These are phyloP conservation scores for Geranium incanum DNA, from an alignment of 441 rosid genomes.

Conservation along the genomic window DNA sequence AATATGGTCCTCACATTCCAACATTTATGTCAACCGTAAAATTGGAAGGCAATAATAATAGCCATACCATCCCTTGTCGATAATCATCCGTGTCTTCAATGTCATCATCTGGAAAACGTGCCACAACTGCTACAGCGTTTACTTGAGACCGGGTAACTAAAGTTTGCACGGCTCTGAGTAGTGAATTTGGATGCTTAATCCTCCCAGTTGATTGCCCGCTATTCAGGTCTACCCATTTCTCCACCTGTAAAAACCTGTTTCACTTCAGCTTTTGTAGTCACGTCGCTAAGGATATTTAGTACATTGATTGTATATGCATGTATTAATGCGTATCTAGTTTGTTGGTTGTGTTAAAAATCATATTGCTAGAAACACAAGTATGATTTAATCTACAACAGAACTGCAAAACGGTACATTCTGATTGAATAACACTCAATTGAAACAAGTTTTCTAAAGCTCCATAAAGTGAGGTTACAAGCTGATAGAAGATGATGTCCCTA, in stretches of 20 bases:
- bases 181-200: constrained; percentile 45
- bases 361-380: neutral
- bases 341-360: neutral
- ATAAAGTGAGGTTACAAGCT: neutral
- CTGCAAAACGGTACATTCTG: neutral
- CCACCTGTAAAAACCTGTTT: constrained; percentile 33
- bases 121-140: constrained; percentile 55
- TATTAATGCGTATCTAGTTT: neutral
- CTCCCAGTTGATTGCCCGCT: constrained; percentile 58
- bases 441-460: neutral
- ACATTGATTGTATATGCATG: neutral
- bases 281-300: neutral
- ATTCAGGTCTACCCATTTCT: constrained; percentile 48
- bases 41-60: neutral
- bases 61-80: constrained; percentile 46
- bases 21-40: neutral
- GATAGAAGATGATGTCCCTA: neutral
- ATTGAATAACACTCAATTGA: neutral
- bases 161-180: constrained; percentile 42
- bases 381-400: neutral
- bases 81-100: constrained; percentile 39
- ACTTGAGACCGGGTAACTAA: constrained; percentile 38
- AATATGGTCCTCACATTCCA: neutral
- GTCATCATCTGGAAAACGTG: constrained; percentile 56
- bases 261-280: neutral